A percentile compares a stretch with the other conserved stretches of the same genome.
phyloP scores from a whole-genome alignment of 2,329 filamentous ascomycete species.

The Phaeosphaeriaceae sp. region DNA sequence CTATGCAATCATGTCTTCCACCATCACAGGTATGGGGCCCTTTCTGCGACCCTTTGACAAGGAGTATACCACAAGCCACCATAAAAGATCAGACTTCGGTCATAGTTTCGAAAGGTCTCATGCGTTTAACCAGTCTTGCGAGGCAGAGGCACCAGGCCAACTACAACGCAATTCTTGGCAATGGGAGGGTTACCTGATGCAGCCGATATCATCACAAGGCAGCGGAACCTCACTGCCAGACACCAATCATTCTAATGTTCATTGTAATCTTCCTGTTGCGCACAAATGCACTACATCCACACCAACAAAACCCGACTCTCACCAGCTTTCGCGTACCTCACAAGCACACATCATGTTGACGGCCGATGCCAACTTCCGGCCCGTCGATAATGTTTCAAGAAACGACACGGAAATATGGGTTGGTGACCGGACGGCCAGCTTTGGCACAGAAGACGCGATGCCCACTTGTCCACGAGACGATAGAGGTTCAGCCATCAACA shows the following conservation, averaged over 20 bases:
- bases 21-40: slow-evolving; percentile 40
- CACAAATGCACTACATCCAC: slow-evolving; percentile 2
- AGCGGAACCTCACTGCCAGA: slow-evolving; percentile 10
- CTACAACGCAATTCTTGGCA: slow-evolving; percentile 11
- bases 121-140: background rate
- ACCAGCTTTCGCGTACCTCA: slow-evolving; percentile 7
- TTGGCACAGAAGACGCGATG: slow-evolving; percentile 21
- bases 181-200: slow-evolving; percentile 24
- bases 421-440: slow-evolving; percentile 22
- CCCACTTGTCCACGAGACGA: slow-evolving; percentile 18
- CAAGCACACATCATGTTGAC: slow-evolving; percentile 20
- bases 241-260: background rate
- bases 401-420: slow-evolving; percentile 32
- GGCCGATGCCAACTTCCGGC: slow-evolving; percentile 31
- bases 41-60: slow-evolving; percentile 43
- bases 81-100: slow-evolving; percentile 15
- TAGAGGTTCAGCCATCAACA: slow-evolving; percentile 33
- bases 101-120: slow-evolving; percentile 1
- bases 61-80: slow-evolving; percentile 27
- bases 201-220: slow-evolving; percentile 8
- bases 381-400: slow-evolving; percentile 22
- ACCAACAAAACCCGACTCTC: slow-evolving; percentile 10
- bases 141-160: background rate
- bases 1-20: slow-evolving; percentile 43
- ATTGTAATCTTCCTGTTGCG: background rate